phyloP scores from a whole-genome alignment of 768 basidiomycete genomes.

The Pulveroboletus sp. region DNA sequence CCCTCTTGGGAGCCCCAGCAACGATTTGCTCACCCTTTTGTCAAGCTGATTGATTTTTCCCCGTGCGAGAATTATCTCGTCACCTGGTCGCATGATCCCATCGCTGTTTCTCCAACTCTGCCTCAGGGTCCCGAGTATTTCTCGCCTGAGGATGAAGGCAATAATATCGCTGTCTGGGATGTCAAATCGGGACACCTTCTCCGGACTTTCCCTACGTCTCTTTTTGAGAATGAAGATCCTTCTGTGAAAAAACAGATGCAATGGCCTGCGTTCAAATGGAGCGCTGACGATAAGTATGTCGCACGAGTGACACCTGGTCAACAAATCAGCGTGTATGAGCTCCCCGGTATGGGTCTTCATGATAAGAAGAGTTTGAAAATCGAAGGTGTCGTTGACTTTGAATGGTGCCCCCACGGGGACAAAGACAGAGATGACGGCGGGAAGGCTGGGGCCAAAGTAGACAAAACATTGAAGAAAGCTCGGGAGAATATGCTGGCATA shows the following conservation, averaged over 20 bases:
- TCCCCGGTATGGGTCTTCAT: conserved; percentile 89
- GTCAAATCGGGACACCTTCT: conserved; percentile 89
- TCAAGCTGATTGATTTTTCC: conserved; percentile 95
- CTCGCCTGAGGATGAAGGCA: conserved; percentile 93
- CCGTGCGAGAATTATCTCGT: conserved; percentile 95
- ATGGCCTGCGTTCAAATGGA: conserved; percentile 98
- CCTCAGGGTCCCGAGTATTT: conserved; percentile 81
- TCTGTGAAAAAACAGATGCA: conserved; percentile 75
- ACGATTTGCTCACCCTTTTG: conserved; percentile 92
- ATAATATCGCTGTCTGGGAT: conserved; percentile 98
- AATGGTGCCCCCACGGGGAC: conserved; percentile 95
- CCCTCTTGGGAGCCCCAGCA: conserved; percentile 83
- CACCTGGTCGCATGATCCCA: conserved; percentile 95
- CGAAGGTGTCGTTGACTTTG: conserved; percentile 95
- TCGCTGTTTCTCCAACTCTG: conserved; percentile 77
- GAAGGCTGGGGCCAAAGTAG: conserved; percentile 34
- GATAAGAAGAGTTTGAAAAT: conserved; percentile 97
- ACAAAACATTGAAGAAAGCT: conserved; percentile 54
- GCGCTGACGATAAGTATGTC: conserved; percentile 91
- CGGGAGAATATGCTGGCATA: conserved; percentile 93
- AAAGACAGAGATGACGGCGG: conserved; percentile 76
- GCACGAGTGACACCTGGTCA: conserved; percentile 85
- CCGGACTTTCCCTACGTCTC: conserved; percentile 80
- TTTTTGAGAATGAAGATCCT: conserved; percentile 53
- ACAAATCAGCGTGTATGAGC: conserved; percentile 95